These are phyloP conservation scores for Trichoderma asperelloides DNA, from an alignment of 495 filamentous ascomycete genomes.

Conservation along the genomic window DNA sequence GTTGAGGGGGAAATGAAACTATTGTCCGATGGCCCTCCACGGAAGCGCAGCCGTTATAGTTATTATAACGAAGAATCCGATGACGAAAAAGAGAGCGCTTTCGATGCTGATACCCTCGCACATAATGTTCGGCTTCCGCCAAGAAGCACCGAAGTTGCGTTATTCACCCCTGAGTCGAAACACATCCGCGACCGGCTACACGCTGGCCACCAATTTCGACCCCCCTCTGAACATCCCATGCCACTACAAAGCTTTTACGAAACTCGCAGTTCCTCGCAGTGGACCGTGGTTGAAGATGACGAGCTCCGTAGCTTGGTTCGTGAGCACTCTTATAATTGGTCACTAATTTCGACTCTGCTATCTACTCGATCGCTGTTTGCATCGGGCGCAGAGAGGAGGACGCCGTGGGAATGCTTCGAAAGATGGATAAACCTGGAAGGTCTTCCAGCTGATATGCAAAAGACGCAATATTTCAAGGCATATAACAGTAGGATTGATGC, in stretches of 20 bases:
- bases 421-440: slow-evolving; percentile 88
- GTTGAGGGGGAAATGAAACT: slow-evolving; percentile 71
- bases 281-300: slow-evolving; percentile 84
- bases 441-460: slow-evolving; percentile 80
- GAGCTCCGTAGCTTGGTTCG: slow-evolving; percentile 74
- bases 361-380: slow-evolving; percentile 63
- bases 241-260: slow-evolving; percentile 86
- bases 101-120: slow-evolving; percentile 37
- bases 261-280: slow-evolving; percentile 73
- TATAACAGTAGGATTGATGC: slow-evolving; percentile 74
- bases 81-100: slow-evolving; percentile 41
- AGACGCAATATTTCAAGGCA: slow-evolving; percentile 84
- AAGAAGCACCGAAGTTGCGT: slow-evolving; percentile 67
- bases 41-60: slow-evolving; percentile 70
- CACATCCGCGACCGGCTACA: slow-evolving; percentile 82
- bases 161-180: slow-evolving; percentile 87
- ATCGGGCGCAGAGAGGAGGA: slow-evolving; percentile 79
- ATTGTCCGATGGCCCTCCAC: slow-evolving; percentile 52
- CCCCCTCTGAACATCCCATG: slow-evolving; percentile 84
- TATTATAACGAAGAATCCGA: slow-evolving; percentile 62
- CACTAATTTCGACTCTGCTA: slow-evolving; percentile 74
- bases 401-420: slow-evolving; percentile 98
- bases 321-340: slow-evolving; percentile 96
- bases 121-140: slow-evolving; percentile 44
- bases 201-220: slow-evolving; percentile 84